Base-by-base conservation (phyloP, 805 yeast genomes). In the Hanseniaspora meyeri region DNA sequence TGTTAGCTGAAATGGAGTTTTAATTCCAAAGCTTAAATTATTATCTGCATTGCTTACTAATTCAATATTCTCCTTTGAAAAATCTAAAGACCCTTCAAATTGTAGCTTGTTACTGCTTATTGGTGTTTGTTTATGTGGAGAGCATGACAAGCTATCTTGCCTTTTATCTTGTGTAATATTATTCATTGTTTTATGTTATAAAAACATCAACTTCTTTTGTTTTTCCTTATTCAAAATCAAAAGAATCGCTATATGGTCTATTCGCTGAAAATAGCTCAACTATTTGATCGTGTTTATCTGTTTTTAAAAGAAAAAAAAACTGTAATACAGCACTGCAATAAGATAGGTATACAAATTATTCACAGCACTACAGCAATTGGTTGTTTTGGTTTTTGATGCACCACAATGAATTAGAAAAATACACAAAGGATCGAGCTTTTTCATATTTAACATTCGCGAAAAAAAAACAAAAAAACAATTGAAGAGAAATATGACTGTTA, bases 1-100 rank as follows among this genome's bases (percentile, higher is more conserved):
- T n/a, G 47, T 45, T 16, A 55, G 24, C 11, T 49, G 53, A 17
- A 55, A 55, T 7, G 58, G 58, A 9, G 58, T 55, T 24, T 43
- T 37, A 6, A 47, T 39, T 37, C 53, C 58, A 29, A 37, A 32
- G 20, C 43, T 40, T 14, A 43, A 32, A 24, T 9, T n/a, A 42
- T 24, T 46, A 19, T 54, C 51, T 16, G 17, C 20, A 34, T 47
- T 47, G 17, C 10, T 47, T 6, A 16, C 10, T 12, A 17, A 14
- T 16, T 43, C 31, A 16, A 20, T 9, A 11, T 40, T 43, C 9
- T 47, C 46, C n/a, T 38, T 52, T 38, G 46, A 34, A n/a, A 29
- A 31, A 4, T 24, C 48, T 20, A 40, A 6, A 11, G 27, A 38
- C 11, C 46, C 16, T 34, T 52, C 50, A 46, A 52, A 52, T 7